Percentiles rank a stretch among this genome's conserved stretches.
These are phyloP conservation scores for Penicillium frequentans DNA, from an alignment of 2,329 filamentous ascomycete species.

Conservation along the genomic window DNA sequence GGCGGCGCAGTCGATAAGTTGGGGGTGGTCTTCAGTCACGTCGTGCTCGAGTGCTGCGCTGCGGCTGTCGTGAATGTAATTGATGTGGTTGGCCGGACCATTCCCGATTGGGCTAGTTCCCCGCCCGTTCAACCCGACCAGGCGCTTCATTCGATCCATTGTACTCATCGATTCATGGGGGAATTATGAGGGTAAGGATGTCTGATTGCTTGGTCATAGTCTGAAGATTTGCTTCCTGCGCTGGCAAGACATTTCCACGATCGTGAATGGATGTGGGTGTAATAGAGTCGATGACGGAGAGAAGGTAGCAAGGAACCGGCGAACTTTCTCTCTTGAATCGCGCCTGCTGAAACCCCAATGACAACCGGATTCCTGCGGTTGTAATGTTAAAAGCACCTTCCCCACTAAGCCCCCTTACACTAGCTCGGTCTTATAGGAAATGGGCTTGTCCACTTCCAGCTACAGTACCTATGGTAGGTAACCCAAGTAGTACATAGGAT, in stretches of 20 bases:
- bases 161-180: conserved; percentile 11
- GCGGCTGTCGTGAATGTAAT: conserved; percentile 6
- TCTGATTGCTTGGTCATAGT: neutral
- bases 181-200: neutral
- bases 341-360: conserved; percentile 9
- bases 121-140: conserved; percentile 18
- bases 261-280: conserved; percentile 10
- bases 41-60: conserved; percentile 1
- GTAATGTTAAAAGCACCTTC: conserved; percentile 1
- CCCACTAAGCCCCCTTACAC: neutral
- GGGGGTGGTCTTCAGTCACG: neutral
- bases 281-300: conserved; percentile 20
- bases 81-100: conserved; percentile 5
- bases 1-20: conserved; percentile 21
- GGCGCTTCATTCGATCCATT: conserved; percentile 18
- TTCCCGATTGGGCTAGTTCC: conserved; percentile 16
- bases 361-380: neutral
- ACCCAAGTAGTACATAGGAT: neutral
- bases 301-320: conserved; percentile 4
- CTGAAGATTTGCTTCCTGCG: neutral
- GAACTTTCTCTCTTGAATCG: conserved; percentile 8
- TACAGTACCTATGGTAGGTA: neutral
- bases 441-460: neutral
- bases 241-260: neutral
- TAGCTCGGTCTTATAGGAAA: conserved; percentile 1